Conservation (phyloP, 306 rosid species). For the Prunus padus region DNA sequence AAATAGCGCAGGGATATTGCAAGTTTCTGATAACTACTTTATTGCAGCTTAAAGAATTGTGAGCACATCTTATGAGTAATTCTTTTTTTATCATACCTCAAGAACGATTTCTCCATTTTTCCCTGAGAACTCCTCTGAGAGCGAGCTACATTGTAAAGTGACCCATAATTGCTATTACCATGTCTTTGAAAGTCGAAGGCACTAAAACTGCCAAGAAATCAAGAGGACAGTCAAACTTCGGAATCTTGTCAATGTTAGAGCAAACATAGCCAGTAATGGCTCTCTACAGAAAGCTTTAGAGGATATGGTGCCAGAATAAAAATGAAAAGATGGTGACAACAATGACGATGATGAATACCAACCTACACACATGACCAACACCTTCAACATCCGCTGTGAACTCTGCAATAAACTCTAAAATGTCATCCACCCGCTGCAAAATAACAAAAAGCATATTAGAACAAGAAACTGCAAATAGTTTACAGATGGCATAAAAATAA, state of each 20-base stretch:
- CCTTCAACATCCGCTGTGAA: slow-evolving; percentile 85
- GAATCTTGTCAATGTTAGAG: not conserved
- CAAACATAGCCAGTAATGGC: not conserved
- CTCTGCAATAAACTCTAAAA: slow-evolving; percentile 75
- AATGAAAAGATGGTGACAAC: not conserved
- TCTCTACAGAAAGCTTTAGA: slow-evolving; percentile 1
- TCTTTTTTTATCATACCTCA: slow-evolving; percentile 56
- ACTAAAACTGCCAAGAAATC: slow-evolving; percentile 58
- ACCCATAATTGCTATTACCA: slow-evolving; percentile 78
- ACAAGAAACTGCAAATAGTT: slow-evolving; percentile 5
- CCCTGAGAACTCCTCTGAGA: slow-evolving; percentile 87
- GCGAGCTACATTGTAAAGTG: slow-evolving; percentile 56
- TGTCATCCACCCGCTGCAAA: slow-evolving; percentile 90
- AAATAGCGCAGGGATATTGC: not conserved
- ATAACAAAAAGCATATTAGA: slow-evolving; percentile 20
- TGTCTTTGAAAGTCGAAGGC: slow-evolving; percentile 74
- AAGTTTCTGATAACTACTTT: not conserved
- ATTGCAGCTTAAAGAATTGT: not conserved
- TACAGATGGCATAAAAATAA: slow-evolving; percentile 10
- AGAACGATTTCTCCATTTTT: slow-evolving; percentile 94
- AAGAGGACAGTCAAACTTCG: slow-evolving; percentile 6
- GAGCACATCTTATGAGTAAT: slow-evolving; percentile 1
- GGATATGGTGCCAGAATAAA: slow-evolving; percentile 1
- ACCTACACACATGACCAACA: slow-evolving; percentile 99
- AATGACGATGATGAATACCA: slow-evolving; percentile 23